Evolutionary conservation across 257 asterid species (phyloP), one percentile per base, ranked within the genome.

Genomic region (Paulownia fortunei): DNA sequence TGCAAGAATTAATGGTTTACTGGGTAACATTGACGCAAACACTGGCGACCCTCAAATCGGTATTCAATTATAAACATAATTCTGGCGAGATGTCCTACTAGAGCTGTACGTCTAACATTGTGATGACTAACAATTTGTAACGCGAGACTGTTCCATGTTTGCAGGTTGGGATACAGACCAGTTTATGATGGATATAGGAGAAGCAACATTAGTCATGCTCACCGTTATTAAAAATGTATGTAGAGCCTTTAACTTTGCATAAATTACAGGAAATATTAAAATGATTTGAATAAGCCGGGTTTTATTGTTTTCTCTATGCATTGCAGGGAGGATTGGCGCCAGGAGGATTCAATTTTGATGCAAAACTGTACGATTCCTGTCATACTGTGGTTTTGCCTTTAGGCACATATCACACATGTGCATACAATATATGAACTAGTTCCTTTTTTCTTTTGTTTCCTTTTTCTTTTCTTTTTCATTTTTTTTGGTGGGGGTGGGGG

Each of bases 161-260:
- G 72, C 90, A 95, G 99, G 99, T 80, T 96, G 99, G 99, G 99
- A 96, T 76, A 96, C 99, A 0, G 99, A 96, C 86, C 99, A 96
- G 81, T 96, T 96, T 85, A 72, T 92, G 87, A 96, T 96, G 99
- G 98, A 96, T 79, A 81, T 94, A 8, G 86, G 89, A 49, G 99
- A 96, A 89, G 99, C 98, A 75, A 96, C 99, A 52, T 49, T 86
- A 16, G 96, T 91, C 36, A 96, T 96, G 99, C 92, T 88, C 71
- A 83, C 89, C 21, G 97, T 93, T 23, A 88, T 96, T 73, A 94
- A 84, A 82, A 96, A 96, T 72, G 99, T 94, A 82, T 0, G 90
- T 70, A 15, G 2, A 70, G 8, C 1, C 27, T 54, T 78, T 24
- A 0, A 21, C 7, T 26, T 34, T 63, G 37, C 19, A 3, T 52